Evolutionary conservation across 495 filamentous ascomycete genomes (phyloP), one percentile per base, ranked within the genome.

Genomic region (Halenospora varia): DNA sequence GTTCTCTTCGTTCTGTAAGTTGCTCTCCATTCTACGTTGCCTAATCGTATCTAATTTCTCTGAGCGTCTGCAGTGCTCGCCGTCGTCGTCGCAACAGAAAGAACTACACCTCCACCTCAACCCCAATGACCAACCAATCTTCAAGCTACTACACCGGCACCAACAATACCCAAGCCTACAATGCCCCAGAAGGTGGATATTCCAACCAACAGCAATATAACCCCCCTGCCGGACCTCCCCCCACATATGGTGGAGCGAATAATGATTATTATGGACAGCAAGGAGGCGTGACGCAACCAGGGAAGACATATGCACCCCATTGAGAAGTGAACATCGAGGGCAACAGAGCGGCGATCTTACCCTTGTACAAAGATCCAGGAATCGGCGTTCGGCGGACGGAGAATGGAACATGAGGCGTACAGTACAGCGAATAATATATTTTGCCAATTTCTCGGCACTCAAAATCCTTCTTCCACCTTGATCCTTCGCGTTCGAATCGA

Each of bases 271-370:
- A 53, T 49, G 53, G 42, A 20, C 53, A 61, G 26, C 57, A 61
- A 20, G 41, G 48, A 19, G 59, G 59, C 6, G 47, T 61, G 22
- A 52, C 53, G 20, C 53, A 61, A 35, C 59, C 59, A 4, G 41
- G 35, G 44, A 61, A 55, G 55, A 51, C 39, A 11, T 61, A 61
- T 46, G n/a, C n/a, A n/a, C n/a, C n/a, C n/a, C n/a, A n/a, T n/a
- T n/a, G n/a, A n/a, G n/a, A n/a, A n/a, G n/a, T n/a, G n/a, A n/a
- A n/a, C n/a, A n/a, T n/a, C n/a, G n/a, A n/a, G n/a, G n/a, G n/a
- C n/a, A n/a, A n/a, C n/a, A n/a, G n/a, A n/a, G n/a, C n/a, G n/a
- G n/a, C n/a, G n/a, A n/a, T n/a, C n/a, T n/a, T n/a, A n/a, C n/a
- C n/a, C n/a, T n/a, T n/a, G n/a, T n/a, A n/a, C n/a, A n/a, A n/a